A percentile compares a stretch with the other conserved stretches of the same genome.
phyloP scores from a whole-genome alignment of 495 filamentous ascomycete genomes.

The Aspergillus panamensis region DNA sequence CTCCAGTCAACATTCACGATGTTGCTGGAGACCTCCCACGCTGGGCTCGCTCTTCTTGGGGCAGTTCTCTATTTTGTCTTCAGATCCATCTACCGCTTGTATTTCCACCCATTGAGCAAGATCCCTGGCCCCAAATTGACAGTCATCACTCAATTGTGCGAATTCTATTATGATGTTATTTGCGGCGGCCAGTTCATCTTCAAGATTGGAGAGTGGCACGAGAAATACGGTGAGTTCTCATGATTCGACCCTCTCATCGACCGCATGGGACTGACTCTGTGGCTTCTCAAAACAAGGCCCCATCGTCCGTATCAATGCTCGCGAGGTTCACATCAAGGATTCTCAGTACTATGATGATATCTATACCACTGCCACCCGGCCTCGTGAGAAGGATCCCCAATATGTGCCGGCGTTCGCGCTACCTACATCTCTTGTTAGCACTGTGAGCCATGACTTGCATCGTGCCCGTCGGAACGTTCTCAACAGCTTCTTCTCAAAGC shows the following conservation, averaged over 20 bases:
- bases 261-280: background rate
- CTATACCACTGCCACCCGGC: slow-evolving; percentile 26
- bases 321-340: slow-evolving; percentile 41
- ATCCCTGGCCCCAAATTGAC: slow-evolving; percentile 51
- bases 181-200: slow-evolving; percentile 43
- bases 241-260: too few relatives aligned
- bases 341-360: slow-evolving; percentile 39
- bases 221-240: slow-evolving; percentile 1
- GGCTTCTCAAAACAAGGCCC: slow-evolving; percentile 28
- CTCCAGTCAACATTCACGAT: background rate
- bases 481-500: slow-evolving; percentile 53
- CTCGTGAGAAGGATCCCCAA: slow-evolving; percentile 37
- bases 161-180: slow-evolving; percentile 51
- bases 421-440: slow-evolving; percentile 38
- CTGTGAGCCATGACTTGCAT: slow-evolving; percentile 45
- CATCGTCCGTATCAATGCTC: slow-evolving; percentile 41
- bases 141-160: slow-evolving; percentile 42
- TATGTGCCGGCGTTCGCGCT: slow-evolving; percentile 26
- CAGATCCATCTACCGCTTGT: slow-evolving; percentile 3
- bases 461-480: slow-evolving; percentile 42
- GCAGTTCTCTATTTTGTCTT: background rate
- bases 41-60: background rate
- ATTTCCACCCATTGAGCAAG: slow-evolving; percentile 4
- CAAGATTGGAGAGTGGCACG: slow-evolving; percentile 39
- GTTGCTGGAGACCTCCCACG: background rate